Base-by-base conservation (phyloP, 805 yeast species). In the Blastobotrys americana region DNA sequence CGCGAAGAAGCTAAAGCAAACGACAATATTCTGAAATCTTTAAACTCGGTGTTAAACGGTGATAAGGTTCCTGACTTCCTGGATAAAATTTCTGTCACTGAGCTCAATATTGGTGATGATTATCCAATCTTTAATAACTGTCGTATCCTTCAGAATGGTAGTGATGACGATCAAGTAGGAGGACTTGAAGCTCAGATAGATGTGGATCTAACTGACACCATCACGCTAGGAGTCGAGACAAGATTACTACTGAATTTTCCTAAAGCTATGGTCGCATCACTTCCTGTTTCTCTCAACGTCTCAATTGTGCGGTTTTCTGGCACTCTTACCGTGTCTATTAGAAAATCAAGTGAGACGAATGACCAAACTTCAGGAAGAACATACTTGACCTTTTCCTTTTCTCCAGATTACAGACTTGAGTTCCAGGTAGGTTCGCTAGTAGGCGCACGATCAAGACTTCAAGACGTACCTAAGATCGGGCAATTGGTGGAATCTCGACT, bases 61-160 rank as follows among this genome's bases (percentile, higher is more conserved):
- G 77, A 81, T 51, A 76, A 76, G 18, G 63, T 85, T 19, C 96
- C 97, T 1, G 89, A 82, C 44, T 90, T 81, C 61, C 62, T 93
- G 40, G 96, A 82, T 58, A 73, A 76, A 19, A 80, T 93, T 34
- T 75, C 74, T 48, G 77, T 93, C 39, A 84, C 89, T 1, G 97
- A 90, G 56, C 78, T 93, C 20, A 90, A 88, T 55, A 81, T 93
- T 46, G 98, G 98, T 27, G 85, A 87, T 59, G 97, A 89, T 63
- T 93, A 82, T 60, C 98, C 98, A 2, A 85, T 93, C 42, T 85
- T 93, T 60, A 84, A 95, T 45, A 93, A 93, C 58, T 93, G 98
- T 64, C 73, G 95, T 41, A 84, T 93, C n/a, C 47, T 53, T 33
- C 49, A 55, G 33, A 52, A 57, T 19, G 58, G 59, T 6, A 36